Evolutionary conservation across 23 red algal species (phyloP), one percentile per base, ranked within the genome.

Genomic region (Gracilaria caudata): DNA sequence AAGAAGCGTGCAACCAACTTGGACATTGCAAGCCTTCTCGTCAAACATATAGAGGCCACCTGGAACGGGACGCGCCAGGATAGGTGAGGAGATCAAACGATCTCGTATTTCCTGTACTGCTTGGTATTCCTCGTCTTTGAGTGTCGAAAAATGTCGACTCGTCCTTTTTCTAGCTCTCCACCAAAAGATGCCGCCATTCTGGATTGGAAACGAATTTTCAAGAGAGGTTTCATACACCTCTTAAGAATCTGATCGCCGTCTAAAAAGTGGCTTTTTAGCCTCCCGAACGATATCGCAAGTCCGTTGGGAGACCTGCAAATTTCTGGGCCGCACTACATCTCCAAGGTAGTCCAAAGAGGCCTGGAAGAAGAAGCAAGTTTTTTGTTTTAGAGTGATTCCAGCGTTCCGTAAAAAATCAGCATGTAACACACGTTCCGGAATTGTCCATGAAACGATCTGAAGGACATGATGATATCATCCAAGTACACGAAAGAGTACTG

Each of bases 1-100:
- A 7, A 78, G 73, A 17, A 80, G 73, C 20, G 46, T 64, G 44
- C 86, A 89, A n/a, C 73, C 73, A 36, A 89, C 13, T 36, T 89
- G 86, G 72, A 64, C 57, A 24, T 78, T 24, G 32, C 46, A 79
- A 6, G 86, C 71, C 13, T 89, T 47, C 30, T 35, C 53, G 43
- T 80, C 86, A 17, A 89, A 23, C 41, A 72, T 61, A 36, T 78
- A 78, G 12, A 21, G 49, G 14, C 40, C 14, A 9, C 71, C 84
- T 19, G 33, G 41, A 10, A 45, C 41, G 6, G 41, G 41, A 45
- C 4, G 41, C 10, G 41, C 41, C 41, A 45, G 10, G 10, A 45
- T 45, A 10, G 41, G 41, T 10, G 41, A 45, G 41, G 41, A 45
- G 41, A 45, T 45, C 41, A 45, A 10, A 7, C 41, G 41, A 45